Base-by-base conservation (phyloP, 2,329 filamentous ascomycete genomes). In the Fusarium citri region DNA sequence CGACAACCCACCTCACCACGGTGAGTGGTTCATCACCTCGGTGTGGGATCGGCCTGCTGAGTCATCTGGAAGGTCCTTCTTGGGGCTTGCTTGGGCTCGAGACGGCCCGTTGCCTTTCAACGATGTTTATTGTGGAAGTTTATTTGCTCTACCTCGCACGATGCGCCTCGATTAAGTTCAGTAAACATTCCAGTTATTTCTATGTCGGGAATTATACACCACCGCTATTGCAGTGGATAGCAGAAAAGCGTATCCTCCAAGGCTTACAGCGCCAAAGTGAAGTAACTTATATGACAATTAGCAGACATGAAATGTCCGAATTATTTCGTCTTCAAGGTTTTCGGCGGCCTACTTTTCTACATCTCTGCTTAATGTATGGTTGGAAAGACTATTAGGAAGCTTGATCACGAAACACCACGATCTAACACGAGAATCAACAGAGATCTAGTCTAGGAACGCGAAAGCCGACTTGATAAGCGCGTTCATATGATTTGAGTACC, bases 1-100 rank as follows among this genome's bases (percentile, higher is more conserved):
- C 69, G 58, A 61, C 46, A 40, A 61, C 50, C 69, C 68, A 65
- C 73, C 67, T 74, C 74, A 76, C 72, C 71, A 51, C 55, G 76
- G 72, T 77, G 72, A 69, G 63, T 22, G 34, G 22, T 14, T n/a
- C 20, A 41, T 68, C 67, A 70, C 57, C 58, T 40, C 20, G 42
- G 55, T 57, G 46, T 50, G 51, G 15, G 49, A 31, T 40, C 42
- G 26, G 6, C 16, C 22, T 57, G 64, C 45, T 72, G 69, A 70
- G 54, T 74, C 69, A 69, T 40, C 20, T 14, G 28, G 16, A 22
- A 15, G 10, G 11, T 23, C 12, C 37, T 41, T 11, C 16, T 43
- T 9, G 20, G 20, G 41, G 15, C 20, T 43, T 23, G 22, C 18
- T 40, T 34, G 23, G 22, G 34, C 14, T 31, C 18, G 18, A 18